Evolutionary conservation across 495 filamentous ascomycete species (phyloP).

Genomic region (Hypoxylon crocopeplum): DNA sequence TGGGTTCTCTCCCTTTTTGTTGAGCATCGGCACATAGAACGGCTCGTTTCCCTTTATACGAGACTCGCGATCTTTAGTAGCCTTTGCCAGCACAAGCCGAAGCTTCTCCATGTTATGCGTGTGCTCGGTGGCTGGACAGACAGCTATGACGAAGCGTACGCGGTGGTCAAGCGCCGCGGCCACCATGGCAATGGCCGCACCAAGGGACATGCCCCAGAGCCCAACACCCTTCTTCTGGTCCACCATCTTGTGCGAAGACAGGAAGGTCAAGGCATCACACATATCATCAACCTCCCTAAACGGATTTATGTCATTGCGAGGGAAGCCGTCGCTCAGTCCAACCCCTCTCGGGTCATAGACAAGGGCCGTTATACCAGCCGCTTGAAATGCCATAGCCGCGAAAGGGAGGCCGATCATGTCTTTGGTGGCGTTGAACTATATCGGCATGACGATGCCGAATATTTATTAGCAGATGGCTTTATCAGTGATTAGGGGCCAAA

Average conservation of each 20-base stretch:
- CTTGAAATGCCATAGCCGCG: conserved; percentile 49
- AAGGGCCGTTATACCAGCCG: conserved; percentile 43
- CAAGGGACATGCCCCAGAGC: conserved; percentile 60
- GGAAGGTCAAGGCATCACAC: conserved; percentile 47
- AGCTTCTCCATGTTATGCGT: conserved; percentile 10
- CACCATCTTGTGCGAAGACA: conserved; percentile 37
- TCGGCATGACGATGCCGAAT: too few species aligned
- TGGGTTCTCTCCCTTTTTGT: conserved; percentile 47
- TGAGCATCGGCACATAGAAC: conserved; percentile 31
- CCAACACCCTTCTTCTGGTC: conserved; percentile 41
- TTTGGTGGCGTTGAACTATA: conserved; percentile 55
- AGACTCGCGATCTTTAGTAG: conserved; percentile 40
- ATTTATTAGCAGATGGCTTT: too few species aligned
- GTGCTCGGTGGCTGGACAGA: conserved; percentile 25
- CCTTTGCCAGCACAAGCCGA: conserved; percentile 15
- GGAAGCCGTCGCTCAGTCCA: conserved; percentile 51
- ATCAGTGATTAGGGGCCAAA: too few species aligned
- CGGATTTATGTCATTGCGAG: conserved; percentile 52
- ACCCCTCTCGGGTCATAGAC: conserved; percentile 51
- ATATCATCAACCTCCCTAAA: conserved; percentile 44
- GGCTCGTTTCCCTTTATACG: conserved; percentile 40
- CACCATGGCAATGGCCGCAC: conserved; percentile 29
- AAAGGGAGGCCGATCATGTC: conserved; percentile 45
- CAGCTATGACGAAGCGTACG: conserved; percentile 14
- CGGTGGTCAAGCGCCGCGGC: conserved; percentile 42